A percentile compares a stretch with the other conserved stretches of the same genome.
Evolutionary conservation across 1,284 basidiomycete species (phyloP).

Genomic region (Trichosporon faecale): DNA sequence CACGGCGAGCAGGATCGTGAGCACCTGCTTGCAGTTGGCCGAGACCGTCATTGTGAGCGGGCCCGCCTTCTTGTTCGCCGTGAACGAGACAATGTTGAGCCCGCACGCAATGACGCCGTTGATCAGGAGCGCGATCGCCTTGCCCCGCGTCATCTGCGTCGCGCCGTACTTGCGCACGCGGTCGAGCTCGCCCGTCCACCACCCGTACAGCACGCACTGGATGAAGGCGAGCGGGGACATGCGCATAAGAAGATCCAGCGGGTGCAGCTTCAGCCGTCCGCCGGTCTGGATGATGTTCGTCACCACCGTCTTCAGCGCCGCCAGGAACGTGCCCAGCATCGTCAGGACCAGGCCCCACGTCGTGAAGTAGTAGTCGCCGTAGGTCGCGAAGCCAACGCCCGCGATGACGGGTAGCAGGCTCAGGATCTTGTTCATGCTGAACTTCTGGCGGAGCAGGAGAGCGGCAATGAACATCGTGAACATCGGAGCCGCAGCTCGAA

Average conservation of each 20-base stretch:
- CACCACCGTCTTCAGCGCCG: slow-evolving; percentile 83
- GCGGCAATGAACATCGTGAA: slow-evolving; percentile 79
- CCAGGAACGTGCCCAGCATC: slow-evolving; percentile 78
- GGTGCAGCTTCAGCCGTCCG: slow-evolving; percentile 58
- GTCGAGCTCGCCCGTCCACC: slow-evolving; percentile 72
- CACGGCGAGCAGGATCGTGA: slow-evolving; percentile 82
- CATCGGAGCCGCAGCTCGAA: slow-evolving; percentile 84
- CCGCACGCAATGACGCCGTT: slow-evolving; percentile 86
- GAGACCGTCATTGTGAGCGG: slow-evolving; percentile 54
- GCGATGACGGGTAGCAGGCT: slow-evolving; percentile 81
- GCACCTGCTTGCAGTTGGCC: slow-evolving; percentile 76
- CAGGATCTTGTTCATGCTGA: slow-evolving; percentile 59
- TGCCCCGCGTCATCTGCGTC: slow-evolving; percentile 57
- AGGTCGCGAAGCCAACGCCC: slow-evolving; percentile 91
- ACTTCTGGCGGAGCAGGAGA: slow-evolving; percentile 51
- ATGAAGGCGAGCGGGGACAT: slow-evolving; percentile 85
- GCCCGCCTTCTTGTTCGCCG: slow-evolving; percentile 83
- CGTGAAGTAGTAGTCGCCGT: slow-evolving; percentile 86
- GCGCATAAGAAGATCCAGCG: slow-evolving; percentile 76
- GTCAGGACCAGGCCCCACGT: slow-evolving; percentile 76
- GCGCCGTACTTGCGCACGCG: slow-evolving; percentile 59
- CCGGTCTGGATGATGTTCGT: slow-evolving; percentile 71
- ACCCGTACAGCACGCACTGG: slow-evolving; percentile 73
- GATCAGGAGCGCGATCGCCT: slow-evolving; percentile 61
- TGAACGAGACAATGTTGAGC: slow-evolving; percentile 86